Evolutionary conservation across 352 stramenopile genomes (phyloP).

Genomic region (Phytophthora europaea): DNA sequence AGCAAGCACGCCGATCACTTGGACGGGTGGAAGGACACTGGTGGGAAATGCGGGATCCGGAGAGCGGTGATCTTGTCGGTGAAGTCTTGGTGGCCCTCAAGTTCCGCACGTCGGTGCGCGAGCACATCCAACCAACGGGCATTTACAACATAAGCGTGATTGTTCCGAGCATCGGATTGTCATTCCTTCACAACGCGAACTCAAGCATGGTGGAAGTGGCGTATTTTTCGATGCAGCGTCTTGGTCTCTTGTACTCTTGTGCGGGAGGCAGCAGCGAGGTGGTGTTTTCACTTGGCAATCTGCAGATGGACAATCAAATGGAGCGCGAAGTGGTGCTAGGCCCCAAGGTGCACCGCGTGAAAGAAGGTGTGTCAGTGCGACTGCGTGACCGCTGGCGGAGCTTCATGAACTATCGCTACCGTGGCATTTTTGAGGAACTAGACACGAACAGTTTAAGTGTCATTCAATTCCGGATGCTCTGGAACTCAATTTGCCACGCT

Average conservation of each 20-base stretch:
- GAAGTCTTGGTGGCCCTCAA: slow-evolving; percentile 88
- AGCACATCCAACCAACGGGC: slow-evolving; percentile 62
- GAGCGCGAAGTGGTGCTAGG: slow-evolving; percentile 86
- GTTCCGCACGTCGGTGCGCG: slow-evolving; percentile 72
- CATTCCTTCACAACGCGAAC: slow-evolving; percentile 88
- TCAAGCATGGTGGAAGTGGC: slow-evolving; percentile 89
- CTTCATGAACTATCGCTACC: slow-evolving; percentile 88
- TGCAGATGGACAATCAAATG: slow-evolving; percentile 94
- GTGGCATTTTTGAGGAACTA: slow-evolving; percentile 82
- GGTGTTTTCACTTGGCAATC: slow-evolving; percentile 83
- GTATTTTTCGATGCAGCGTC: slow-evolving; percentile 85
- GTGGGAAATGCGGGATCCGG: slow-evolving; percentile 86
- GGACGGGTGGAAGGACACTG: slow-evolving; percentile 82
- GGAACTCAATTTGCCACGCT: slow-evolving; percentile 82
- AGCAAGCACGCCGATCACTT: slow-evolving; percentile 75
- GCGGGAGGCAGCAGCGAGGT: slow-evolving; percentile 86
- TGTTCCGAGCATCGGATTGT: slow-evolving; percentile 85
- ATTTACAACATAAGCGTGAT: slow-evolving; percentile 84
- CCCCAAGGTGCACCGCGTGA: slow-evolving; percentile 84
- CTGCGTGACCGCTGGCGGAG: slow-evolving; percentile 86
- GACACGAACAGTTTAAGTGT: slow-evolving; percentile 78
- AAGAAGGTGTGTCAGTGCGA: slow-evolving; percentile 88
- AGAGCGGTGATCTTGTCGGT: slow-evolving; percentile 78
- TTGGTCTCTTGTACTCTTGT: slow-evolving; percentile 82
- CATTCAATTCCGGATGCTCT: slow-evolving; percentile 90